These are phyloP conservation scores for Termitomyces sp. DNA, from an alignment of 768 basidiomycete species.

Conservation along the genomic window DNA sequence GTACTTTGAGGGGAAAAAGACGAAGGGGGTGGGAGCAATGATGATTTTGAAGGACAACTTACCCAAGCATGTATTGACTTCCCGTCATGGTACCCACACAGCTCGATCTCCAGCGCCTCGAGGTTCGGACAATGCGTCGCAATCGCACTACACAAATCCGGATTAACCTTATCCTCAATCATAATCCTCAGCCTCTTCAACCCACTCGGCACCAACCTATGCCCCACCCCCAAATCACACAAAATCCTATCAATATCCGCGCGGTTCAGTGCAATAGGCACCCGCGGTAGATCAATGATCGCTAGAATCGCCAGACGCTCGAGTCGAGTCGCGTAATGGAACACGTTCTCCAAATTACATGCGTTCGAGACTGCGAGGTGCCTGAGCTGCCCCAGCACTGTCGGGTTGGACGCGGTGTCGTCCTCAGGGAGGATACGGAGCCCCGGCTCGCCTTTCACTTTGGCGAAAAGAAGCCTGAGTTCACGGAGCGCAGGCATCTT, in stretches of 20 bases:
- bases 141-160: slow-evolving; percentile 25
- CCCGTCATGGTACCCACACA: slow-evolving; percentile 35
- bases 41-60: slow-evolving; percentile 10
- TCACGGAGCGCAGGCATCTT: slow-evolving; percentile 30
- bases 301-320: slow-evolving; percentile 30
- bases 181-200: slow-evolving; percentile 30
- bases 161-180: slow-evolving; percentile 33
- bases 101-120: slow-evolving; percentile 34
- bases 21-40: not conserved
- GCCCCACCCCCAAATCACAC: slow-evolving; percentile 21
- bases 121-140: slow-evolving; percentile 27
- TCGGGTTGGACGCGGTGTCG: not conserved
- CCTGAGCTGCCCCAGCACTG: slow-evolving; percentile 23
- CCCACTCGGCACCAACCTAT: slow-evolving; percentile 3
- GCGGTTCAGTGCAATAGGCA: slow-evolving; percentile 29
- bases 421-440: slow-evolving; percentile 20
- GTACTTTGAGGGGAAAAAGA: not conserved
- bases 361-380: slow-evolving; percentile 32
- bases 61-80: slow-evolving; percentile 35
- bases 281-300: slow-evolving; percentile 28
- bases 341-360: slow-evolving; percentile 24
- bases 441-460: slow-evolving; percentile 18
- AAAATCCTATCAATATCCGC: slow-evolving; percentile 27
- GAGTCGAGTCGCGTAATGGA: slow-evolving; percentile 23
- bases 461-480: slow-evolving; percentile 28